phyloP scores from a whole-genome alignment of 2,329 filamentous ascomycete species.

The Hymenoscyphus fraxineus region DNA sequence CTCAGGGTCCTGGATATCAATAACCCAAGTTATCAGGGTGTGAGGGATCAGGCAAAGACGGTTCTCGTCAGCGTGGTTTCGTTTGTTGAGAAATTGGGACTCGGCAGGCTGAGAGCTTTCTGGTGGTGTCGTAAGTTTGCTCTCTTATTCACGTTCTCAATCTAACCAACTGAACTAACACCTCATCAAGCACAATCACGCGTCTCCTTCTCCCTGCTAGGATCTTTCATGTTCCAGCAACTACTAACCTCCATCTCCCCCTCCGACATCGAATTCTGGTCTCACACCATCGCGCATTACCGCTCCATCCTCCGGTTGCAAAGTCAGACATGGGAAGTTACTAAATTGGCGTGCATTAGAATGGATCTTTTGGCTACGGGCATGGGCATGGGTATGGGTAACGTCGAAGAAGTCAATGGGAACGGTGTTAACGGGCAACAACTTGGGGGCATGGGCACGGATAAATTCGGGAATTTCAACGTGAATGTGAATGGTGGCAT shows the following conservation, averaged over 20 bases:
- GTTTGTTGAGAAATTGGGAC: slow-evolving; percentile 27
- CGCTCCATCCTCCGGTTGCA: slow-evolving; percentile 22
- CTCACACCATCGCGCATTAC: slow-evolving; percentile 25
- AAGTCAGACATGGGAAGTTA: slow-evolving; percentile 22
- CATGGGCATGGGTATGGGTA: slow-evolving; percentile 3
- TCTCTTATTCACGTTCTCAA: neutral
- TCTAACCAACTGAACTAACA: slow-evolving; percentile 3
- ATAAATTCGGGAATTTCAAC: neutral
- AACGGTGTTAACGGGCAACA: neutral
- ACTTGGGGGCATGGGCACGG: neutral
- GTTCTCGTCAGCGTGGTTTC: slow-evolving; percentile 18
- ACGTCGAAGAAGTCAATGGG: neutral
- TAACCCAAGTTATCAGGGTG: slow-evolving; percentile 15
- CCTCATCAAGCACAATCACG: slow-evolving; percentile 20
- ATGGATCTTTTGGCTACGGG: slow-evolving; percentile 24
- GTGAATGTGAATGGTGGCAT: neutral
- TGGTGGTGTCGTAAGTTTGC: slow-evolving; percentile 30
- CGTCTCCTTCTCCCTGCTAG: slow-evolving; percentile 25
- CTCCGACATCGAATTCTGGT: slow-evolving; percentile 28
- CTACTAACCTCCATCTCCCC: slow-evolving; percentile 26
- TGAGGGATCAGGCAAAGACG: slow-evolving; percentile 20
- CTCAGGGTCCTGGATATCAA: slow-evolving; percentile 21
- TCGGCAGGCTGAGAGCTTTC: slow-evolving; percentile 24
- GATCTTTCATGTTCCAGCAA: slow-evolving; percentile 28
- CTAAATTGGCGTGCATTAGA: slow-evolving; percentile 23